These are phyloP conservation scores for Narthecium ossifragum DNA, from an alignment of 106 monocot genomes.

Conservation along the genomic window DNA sequence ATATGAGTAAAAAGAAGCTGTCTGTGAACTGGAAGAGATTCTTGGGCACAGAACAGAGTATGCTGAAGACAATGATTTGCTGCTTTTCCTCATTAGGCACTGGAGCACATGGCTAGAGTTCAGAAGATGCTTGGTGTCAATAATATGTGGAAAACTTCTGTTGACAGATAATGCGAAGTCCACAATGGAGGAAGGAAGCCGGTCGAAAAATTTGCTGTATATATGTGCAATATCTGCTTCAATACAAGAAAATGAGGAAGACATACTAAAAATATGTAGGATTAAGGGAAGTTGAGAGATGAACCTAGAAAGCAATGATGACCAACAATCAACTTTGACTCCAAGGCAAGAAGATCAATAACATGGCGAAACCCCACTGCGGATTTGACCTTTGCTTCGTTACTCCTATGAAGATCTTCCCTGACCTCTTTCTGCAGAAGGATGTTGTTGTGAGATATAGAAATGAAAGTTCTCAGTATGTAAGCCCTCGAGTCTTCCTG, in stretches of 20 bases:
- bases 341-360: constrained; percentile 78
- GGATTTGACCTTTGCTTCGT: constrained; percentile 38
- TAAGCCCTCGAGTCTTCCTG: not conserved
- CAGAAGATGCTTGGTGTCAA: constrained; percentile 85
- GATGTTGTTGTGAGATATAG: not conserved
- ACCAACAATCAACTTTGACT: constrained; percentile 83
- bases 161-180: constrained; percentile 64
- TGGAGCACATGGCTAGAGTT: constrained; percentile 41
- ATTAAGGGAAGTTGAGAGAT: not conserved
- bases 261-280: constrained; percentile 1
- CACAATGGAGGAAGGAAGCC: constrained; percentile 65
- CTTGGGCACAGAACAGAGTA: constrained; percentile 74
- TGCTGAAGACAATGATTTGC: constrained; percentile 83
- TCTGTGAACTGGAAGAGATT: constrained; percentile 19
- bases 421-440: constrained; percentile 47
- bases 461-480: not conserved
- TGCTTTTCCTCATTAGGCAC: constrained; percentile 64
- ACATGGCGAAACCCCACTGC: constrained; percentile 95
- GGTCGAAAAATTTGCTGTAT: constrained; percentile 70
- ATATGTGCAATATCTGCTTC: constrained; percentile 83
- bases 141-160: constrained; percentile 55
- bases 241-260: constrained; percentile 19
- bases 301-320: constrained; percentile 91
- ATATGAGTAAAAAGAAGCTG: constrained; percentile 16
- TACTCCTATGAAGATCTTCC: constrained; percentile 36